These are phyloP conservation scores for Fagus sylvatica DNA, from an alignment of 306 rosid genomes.

Conservation along the genomic window DNA sequence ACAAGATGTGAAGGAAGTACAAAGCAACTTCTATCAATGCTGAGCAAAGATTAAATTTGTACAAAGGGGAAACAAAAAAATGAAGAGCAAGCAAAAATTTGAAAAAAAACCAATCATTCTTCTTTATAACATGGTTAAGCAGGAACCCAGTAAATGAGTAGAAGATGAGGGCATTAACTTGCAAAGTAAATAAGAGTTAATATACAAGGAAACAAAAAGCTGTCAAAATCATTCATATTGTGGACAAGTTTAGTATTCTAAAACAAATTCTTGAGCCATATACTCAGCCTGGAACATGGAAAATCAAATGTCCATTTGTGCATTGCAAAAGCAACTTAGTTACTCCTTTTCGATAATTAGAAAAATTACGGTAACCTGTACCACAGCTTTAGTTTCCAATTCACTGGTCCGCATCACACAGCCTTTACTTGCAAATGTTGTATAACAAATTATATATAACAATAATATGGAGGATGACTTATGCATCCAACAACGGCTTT, in stretches of 20 bases:
- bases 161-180: background rate
- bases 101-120: background rate
- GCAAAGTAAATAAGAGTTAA: background rate
- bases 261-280: background rate
- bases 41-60: background rate
- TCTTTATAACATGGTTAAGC: background rate
- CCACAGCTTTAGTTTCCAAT: constrained; percentile 28
- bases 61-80: background rate
- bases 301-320: background rate
- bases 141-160: background rate
- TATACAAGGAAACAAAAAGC: background rate
- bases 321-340: background rate
- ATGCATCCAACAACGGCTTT: constrained; percentile 47
- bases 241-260: background rate
- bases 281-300: background rate
- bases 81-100: background rate
- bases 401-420: constrained; percentile 17
- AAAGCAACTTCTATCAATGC: background rate
- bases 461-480: constrained; percentile 34
- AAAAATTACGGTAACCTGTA: constrained; percentile 24
- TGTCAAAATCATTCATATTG: background rate
- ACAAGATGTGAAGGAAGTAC: background rate
- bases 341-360: constrained; percentile 8
- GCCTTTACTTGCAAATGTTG: constrained; percentile 25
- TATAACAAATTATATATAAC: constrained; percentile 27